A percentile compares a stretch with the other conserved stretches of the same genome.
phyloP scores from a whole-genome alignment of 345 rosid genomes.

The Punica granatum region DNA sequence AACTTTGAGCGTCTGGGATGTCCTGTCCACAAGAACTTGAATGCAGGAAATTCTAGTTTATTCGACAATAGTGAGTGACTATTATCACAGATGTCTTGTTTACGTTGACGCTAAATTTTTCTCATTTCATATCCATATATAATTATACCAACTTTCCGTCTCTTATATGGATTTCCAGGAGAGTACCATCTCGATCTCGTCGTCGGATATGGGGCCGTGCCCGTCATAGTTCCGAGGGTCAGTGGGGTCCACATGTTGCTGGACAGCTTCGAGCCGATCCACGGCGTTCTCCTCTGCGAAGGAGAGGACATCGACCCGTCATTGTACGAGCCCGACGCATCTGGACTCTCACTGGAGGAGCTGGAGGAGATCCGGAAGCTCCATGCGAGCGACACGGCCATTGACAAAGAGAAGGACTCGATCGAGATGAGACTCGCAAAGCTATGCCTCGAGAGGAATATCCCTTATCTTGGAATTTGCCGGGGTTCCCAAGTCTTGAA shows the following conservation, averaged over 20 bases:
- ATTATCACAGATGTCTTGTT: too few species aligned
- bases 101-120: too few species aligned
- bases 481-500: constrained; percentile 78
- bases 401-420: constrained; percentile 73
- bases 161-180: constrained; percentile 33
- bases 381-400: constrained; percentile 62
- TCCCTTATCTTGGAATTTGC: constrained; percentile 82
- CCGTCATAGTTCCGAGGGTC: constrained; percentile 76
- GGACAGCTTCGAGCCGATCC: constrained; percentile 85
- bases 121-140: background rate
- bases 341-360: constrained; percentile 50
- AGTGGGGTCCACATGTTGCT: constrained; percentile 63
- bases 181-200: constrained; percentile 91
- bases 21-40: too few species aligned
- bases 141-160: too few species aligned
- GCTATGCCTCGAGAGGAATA: constrained; percentile 74
- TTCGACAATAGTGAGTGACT: too few species aligned
- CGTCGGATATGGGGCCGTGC: constrained; percentile 71
- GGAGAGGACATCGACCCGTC: constrained; percentile 94
- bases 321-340: constrained; percentile 39
- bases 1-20: too few species aligned
- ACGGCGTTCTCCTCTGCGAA: constrained; percentile 88
- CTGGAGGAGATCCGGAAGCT: constrained; percentile 58
- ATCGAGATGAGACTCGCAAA: constrained; percentile 68
- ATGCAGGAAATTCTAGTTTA: too few species aligned